Conservation (phyloP, 495 filamentous ascomycete genomes). For the Zalerion maritima region DNA sequence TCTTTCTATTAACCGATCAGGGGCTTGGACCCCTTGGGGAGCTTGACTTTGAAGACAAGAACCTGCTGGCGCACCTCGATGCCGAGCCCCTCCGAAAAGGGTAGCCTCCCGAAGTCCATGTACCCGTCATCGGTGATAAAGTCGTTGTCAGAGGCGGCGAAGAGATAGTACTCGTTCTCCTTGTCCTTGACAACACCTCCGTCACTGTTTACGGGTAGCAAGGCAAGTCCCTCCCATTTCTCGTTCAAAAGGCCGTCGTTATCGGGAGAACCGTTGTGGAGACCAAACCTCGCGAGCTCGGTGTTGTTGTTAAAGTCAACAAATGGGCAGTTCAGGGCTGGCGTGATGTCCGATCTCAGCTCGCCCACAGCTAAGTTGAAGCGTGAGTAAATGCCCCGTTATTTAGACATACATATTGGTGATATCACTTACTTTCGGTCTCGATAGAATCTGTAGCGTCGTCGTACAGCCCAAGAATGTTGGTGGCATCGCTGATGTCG, state of each 20-base stretch:
- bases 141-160: constrained; percentile 63
- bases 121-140: constrained; percentile 65
- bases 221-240: constrained; percentile 65
- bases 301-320: constrained; percentile 58
- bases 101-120: constrained; percentile 46
- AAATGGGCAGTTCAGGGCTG: constrained; percentile 54
- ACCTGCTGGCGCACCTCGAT: constrained; percentile 54
- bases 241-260: constrained; percentile 50
- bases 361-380: constrained; percentile 27
- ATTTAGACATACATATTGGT: too few relatives aligned
- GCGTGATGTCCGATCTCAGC: constrained; percentile 40
- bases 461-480: constrained; percentile 48
- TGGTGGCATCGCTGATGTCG: constrained; percentile 47
- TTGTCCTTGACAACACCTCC: constrained; percentile 13
- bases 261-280: constrained; percentile 52
- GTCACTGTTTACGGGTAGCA: constrained; percentile 44
- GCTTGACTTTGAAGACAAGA: constrained; percentile 54
- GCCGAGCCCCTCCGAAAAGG: constrained; percentile 48
- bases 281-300: constrained; percentile 50
- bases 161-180: constrained; percentile 51
- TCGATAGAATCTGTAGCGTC: constrained; percentile 17
- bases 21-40: constrained; percentile 26
- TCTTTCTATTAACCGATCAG: constrained; percentile 10
- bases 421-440: too few relatives aligned
- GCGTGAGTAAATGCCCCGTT: too few relatives aligned